These are phyloP conservation scores for Epichloe typhina DNA, from an alignment of 2,329 filamentous ascomycete genomes.

Conservation along the genomic window DNA sequence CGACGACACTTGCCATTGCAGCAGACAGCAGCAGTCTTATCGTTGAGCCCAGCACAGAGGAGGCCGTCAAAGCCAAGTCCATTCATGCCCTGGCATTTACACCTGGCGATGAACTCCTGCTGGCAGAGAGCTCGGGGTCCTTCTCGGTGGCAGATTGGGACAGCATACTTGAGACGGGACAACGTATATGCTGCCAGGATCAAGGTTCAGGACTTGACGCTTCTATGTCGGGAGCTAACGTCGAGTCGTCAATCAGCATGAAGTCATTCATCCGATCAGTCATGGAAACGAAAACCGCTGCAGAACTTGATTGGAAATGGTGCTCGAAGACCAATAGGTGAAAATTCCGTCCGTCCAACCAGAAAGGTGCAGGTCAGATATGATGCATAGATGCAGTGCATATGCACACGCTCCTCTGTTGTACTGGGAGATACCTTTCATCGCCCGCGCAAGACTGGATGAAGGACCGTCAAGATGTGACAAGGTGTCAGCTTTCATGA, in stretches of 20 bases:
- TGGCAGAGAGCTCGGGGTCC: constrained; percentile 69
- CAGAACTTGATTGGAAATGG: constrained; percentile 46
- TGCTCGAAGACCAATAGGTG: background rate
- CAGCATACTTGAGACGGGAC: constrained; percentile 49
- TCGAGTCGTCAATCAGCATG: constrained; percentile 32
- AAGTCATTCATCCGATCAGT: constrained; percentile 48
- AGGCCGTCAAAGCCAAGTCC: constrained; percentile 51
- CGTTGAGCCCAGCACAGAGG: constrained; percentile 47
- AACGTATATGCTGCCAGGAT: constrained; percentile 46
- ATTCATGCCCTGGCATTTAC: constrained; percentile 76
- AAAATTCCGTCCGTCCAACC: background rate
- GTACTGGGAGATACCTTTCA: background rate
- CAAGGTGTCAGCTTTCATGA: background rate
- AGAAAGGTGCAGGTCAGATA: background rate
- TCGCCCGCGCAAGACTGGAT: background rate
- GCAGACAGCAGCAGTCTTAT: constrained; percentile 30
- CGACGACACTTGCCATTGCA: constrained; percentile 49
- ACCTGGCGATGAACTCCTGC: constrained; percentile 56
- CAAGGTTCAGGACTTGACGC: constrained; percentile 26
- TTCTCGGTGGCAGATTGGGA: constrained; percentile 72
- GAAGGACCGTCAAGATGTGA: background rate
- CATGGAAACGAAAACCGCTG: constrained; percentile 40
- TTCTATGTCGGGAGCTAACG: constrained; percentile 30
- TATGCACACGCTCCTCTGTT: background rate
- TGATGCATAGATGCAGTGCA: background rate